Base-by-base conservation (phyloP, 2,329 filamentous ascomycete genomes). In the Colletotrichum theobromicola region DNA sequence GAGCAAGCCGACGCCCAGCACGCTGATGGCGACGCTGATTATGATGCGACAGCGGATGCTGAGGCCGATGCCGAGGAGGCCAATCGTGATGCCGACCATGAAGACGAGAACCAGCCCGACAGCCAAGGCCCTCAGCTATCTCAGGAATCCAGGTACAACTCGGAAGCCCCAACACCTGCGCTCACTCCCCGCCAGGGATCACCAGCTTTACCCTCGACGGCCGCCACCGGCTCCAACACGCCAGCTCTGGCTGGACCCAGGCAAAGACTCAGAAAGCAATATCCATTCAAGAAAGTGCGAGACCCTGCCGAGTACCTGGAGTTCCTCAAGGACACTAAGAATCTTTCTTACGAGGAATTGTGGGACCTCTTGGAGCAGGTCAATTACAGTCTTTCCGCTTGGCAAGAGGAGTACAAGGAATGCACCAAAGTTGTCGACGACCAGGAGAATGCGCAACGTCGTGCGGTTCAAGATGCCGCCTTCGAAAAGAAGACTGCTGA, bases 361-460 rank as follows among this genome's bases (percentile, higher is more conserved):
- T 87, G 85, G 46, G 81, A 83, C 34, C 80, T 85, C 9, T 77
- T 90, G 6, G 84, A 87, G 12, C 84, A 86, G 32, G 82, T 87
- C 67, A 88, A 87, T 72, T 77, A 85, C 28, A 84, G 85, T 4
- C 78, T 92, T 65, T 80, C 83, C n/a, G 82, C 87, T 24, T 91
- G 88, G 85, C 88, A 92, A 77, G 80, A 85, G 2, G 90, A 92
- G 78, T 92, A 86, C 82, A 84, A 84, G n/a, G 82, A 85, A 2
- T 81, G 90, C 3, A 86, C 86, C 37, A 87, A 86, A 70, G 80
- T 88, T 15, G 87, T 90, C 2, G 90, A 91, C 67, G 89, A 92
- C 75, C 87, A 90, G 65, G 90, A 91, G 76, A 91, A 91, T 76
- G 85, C 90, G 0, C 83, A 86, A 46, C 87, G 89, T 26, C 88